A percentile compares a stretch with the other conserved stretches of the same genome.
phyloP scores from a whole-genome alignment of 2,329 filamentous ascomycete genomes.

The Ilyonectria sp. region DNA sequence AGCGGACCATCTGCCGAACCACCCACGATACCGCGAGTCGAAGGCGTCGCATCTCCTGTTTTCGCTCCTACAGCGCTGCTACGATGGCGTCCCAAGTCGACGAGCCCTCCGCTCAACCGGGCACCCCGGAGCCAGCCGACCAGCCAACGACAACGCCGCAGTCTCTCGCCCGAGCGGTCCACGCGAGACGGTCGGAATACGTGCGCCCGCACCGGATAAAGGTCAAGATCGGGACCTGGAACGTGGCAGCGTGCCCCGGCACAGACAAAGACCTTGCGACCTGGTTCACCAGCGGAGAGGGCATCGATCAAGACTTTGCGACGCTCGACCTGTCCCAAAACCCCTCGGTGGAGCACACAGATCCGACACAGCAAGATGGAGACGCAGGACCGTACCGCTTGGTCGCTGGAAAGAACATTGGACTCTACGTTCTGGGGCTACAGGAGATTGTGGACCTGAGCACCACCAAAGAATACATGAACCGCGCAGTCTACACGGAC shows the following conservation, averaged over 20 bases:
- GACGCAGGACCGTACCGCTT: conserved; percentile 57
- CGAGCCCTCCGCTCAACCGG: conserved; percentile 52
- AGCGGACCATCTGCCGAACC: conserved; percentile 49
- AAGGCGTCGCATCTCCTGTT: conserved; percentile 39
- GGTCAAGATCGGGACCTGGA: conserved; percentile 96
- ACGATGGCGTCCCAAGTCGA: conserved; percentile 48
- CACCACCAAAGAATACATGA: conserved; percentile 83
- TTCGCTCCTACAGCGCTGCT: conserved; percentile 29
- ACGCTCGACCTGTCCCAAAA: conserved; percentile 64
- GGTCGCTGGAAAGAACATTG: conserved; percentile 78
- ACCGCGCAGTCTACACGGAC: conserved; percentile 77
- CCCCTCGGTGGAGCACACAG: conserved; percentile 52
- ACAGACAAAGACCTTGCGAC: conserved; percentile 89
- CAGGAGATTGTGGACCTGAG: conserved; percentile 94
- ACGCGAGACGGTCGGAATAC: conserved; percentile 84
- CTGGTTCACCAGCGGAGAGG: conserved; percentile 89
- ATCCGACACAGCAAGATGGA: conserved; percentile 54
- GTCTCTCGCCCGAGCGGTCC: conserved; percentile 76
- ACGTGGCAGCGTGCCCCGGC: conserved; percentile 87
- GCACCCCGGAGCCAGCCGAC: conserved; percentile 61
- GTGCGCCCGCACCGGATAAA: conserved; percentile 80
- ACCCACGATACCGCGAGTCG: conserved; percentile 44
- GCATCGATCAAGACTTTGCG: conserved; percentile 75
- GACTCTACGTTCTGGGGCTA: conserved; percentile 89
- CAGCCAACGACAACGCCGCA: conserved; percentile 62